A percentile compares a stretch with the other conserved stretches of the same genome.
Evolutionary conservation across 192 early-diverging fungal species (phyloP).

Genomic region (Allomyces macrogynus): DNA sequence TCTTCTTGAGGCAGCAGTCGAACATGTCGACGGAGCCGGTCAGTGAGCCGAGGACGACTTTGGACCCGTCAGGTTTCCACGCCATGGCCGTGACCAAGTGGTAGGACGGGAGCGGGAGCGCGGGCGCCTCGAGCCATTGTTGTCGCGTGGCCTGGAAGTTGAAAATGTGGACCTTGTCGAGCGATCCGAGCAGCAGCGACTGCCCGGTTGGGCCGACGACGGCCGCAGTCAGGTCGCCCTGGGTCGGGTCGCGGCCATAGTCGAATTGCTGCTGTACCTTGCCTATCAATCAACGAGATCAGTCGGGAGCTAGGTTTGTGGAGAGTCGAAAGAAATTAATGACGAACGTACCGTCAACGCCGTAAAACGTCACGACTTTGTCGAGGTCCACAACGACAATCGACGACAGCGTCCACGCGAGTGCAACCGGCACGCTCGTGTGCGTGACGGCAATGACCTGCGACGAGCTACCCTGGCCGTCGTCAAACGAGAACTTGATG

Average conservation of each 20-base stretch:
- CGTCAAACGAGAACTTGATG: slow-evolving; percentile 43
- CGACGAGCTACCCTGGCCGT: slow-evolving; percentile 11
- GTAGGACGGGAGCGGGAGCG: slow-evolving; percentile 35
- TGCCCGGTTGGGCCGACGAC: slow-evolving; percentile 33
- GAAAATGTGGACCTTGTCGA: slow-evolving; percentile 27
- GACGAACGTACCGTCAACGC: slow-evolving; percentile 14
- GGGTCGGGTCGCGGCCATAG: slow-evolving; percentile 28
- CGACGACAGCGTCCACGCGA: background rate
- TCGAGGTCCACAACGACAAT: slow-evolving; percentile 29
- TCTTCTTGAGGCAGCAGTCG: slow-evolving; percentile 40
- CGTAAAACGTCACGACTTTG: slow-evolving; percentile 29
- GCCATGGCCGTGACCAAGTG: slow-evolving; percentile 31
- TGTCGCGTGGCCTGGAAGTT: slow-evolving; percentile 19
- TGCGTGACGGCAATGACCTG: background rate
- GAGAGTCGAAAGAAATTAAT: background rate
- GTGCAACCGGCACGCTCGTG: background rate
- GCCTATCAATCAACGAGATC: slow-evolving; percentile 8
- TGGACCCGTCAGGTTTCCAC: slow-evolving; percentile 43
- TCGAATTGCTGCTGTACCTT: slow-evolving; percentile 31
- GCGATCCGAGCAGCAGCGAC: slow-evolving; percentile 25
- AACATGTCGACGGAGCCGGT: slow-evolving; percentile 35
- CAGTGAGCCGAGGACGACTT: slow-evolving; percentile 21
- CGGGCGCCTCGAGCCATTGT: slow-evolving; percentile 37
- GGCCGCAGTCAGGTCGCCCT: slow-evolving; percentile 28
- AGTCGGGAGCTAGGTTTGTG: background rate